Evolutionary conservation across 768 basidiomycete species (phyloP).

Genomic region (Agrocybe pediades): DNA sequence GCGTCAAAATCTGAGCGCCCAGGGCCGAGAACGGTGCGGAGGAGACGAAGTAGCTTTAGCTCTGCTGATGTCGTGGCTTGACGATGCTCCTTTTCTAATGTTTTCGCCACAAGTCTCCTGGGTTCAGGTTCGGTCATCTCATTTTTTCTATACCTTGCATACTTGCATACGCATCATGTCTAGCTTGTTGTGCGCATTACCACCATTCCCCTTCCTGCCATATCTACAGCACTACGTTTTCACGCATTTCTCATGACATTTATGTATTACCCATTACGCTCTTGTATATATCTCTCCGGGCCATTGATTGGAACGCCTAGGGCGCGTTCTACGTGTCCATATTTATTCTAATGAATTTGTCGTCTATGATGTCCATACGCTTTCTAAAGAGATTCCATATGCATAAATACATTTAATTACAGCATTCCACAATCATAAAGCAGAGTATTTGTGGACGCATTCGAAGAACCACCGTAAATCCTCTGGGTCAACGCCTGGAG

Average conservation of each 20-base stretch:
- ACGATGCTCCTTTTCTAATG: constrained; percentile 10
- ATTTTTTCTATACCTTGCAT: constrained; percentile 18
- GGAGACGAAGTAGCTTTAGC: constrained; percentile 86
- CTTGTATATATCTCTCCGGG: constrained; percentile 4
- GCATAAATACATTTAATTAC: constrained; percentile 6
- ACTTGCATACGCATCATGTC: constrained; percentile 4
- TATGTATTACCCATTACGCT: constrained; percentile 13
- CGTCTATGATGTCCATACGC: neutral
- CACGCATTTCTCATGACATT: constrained; percentile 19
- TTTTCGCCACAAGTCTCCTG: constrained; percentile 6
- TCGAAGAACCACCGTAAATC: constrained; percentile 91
- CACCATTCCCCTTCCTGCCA: constrained; percentile 38
- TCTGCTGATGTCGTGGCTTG: constrained; percentile 83
- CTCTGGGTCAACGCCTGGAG: constrained; percentile 93
- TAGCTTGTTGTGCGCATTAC: constrained; percentile 20
- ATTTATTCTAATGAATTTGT: neutral
- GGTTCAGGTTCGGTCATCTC: constrained; percentile 1
- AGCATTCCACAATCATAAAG: constrained; percentile 17
- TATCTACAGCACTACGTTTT: constrained; percentile 17
- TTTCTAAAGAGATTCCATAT: neutral
- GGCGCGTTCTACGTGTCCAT: neutral
- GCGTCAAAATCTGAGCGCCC: constrained; percentile 75
- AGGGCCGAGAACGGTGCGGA: constrained; percentile 68
- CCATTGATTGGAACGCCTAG: neutral
- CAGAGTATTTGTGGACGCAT: constrained; percentile 84